phyloP scores from a whole-genome alignment of 768 basidiomycete species.

The Austroboletus festivus region DNA sequence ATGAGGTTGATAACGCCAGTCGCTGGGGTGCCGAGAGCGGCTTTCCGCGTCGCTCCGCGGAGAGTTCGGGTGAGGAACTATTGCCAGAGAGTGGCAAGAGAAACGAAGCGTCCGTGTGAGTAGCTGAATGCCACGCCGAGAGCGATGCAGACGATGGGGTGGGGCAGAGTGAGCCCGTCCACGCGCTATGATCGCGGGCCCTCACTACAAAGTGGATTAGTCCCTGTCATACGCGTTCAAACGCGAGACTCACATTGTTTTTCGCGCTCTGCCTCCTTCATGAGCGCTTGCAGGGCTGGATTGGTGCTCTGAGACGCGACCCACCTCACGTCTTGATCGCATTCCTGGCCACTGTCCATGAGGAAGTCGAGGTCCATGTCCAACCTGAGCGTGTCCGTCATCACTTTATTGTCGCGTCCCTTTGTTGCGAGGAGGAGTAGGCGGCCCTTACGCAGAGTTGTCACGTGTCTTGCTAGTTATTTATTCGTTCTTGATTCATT shows the following conservation, averaged over 20 bases:
- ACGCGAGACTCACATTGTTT: conserved; percentile 18
- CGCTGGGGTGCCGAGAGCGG: conserved; percentile 8
- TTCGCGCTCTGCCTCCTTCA: conserved; percentile 27
- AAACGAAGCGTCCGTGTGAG: conserved; percentile 3
- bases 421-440: too few species aligned
- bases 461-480: conserved; percentile 19
- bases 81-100: conserved; percentile 6
- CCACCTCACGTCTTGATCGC: conserved; percentile 24
- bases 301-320: conserved; percentile 25
- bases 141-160: conserved; percentile 2
- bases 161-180: conserved; percentile 15
- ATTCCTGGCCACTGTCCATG: conserved; percentile 15
- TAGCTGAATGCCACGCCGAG: conserved; percentile 11
- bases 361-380: not conserved
- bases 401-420: too few species aligned
- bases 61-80: conserved; percentile 6
- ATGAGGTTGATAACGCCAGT: conserved; percentile 20
- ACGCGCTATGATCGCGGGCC: conserved; percentile 9
- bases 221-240: too few species aligned
- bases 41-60: conserved; percentile 4
- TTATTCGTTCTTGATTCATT: conserved; percentile 2
- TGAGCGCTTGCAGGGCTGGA: conserved; percentile 23
- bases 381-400: not conserved
- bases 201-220: too few species aligned
- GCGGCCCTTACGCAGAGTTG: too few species aligned